These are phyloP conservation scores for Tulasnella sp. DNA, from an alignment of 768 basidiomycete genomes.

Conservation along the genomic window DNA sequence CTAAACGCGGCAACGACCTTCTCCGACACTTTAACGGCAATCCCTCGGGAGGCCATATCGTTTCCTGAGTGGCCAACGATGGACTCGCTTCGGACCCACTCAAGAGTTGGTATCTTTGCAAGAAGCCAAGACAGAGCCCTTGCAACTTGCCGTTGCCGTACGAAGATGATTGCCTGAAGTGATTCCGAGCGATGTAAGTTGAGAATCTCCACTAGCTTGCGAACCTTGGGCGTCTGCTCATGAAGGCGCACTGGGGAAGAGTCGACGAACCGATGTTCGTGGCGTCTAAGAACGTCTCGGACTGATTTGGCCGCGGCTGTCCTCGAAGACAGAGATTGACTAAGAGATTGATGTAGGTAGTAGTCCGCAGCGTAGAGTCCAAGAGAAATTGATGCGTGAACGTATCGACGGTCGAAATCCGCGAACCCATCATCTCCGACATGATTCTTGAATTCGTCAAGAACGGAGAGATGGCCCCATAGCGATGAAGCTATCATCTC, in stretches of 20 bases:
- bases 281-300: background rate
- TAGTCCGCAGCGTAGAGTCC: slow-evolving; percentile 66
- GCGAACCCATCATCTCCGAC: slow-evolving; percentile 26
- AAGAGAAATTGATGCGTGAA: slow-evolving; percentile 45
- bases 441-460: slow-evolving; percentile 26
- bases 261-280: slow-evolving; percentile 10
- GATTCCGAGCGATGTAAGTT: slow-evolving; percentile 20
- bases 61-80: slow-evolving; percentile 58
- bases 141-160: slow-evolving; percentile 73
- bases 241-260: background rate
- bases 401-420: slow-evolving; percentile 45
- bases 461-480: background rate
- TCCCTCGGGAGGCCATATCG: slow-evolving; percentile 35
- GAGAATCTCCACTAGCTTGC: slow-evolving; percentile 47
- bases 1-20: slow-evolving; percentile 54
- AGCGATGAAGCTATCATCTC: background rate
- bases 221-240: slow-evolving; percentile 52
- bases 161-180: slow-evolving; percentile 80
- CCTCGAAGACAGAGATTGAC: background rate
- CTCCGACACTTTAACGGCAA: slow-evolving; percentile 41
- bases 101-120: slow-evolving; percentile 44
- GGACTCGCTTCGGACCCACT: slow-evolving; percentile 45
- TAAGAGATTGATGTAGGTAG: slow-evolving; percentile 28
- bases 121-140: slow-evolving; percentile 53
- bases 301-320: background rate